Evolutionary conservation across 768 basidiomycete genomes (phyloP).

Genomic region (Leccinum longicurvipes): DNA sequence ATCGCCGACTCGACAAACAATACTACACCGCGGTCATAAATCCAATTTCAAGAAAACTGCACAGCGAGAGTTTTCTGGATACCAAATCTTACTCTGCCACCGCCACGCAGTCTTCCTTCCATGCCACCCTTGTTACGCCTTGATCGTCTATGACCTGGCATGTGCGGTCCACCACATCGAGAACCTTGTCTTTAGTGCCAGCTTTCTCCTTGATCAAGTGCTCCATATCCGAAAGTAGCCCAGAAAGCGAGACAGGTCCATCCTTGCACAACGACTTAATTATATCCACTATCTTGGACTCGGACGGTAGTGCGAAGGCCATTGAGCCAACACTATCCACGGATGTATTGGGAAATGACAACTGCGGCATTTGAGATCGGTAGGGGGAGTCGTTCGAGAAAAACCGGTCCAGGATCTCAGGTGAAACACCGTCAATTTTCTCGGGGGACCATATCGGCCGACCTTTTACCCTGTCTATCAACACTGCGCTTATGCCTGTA

Average conservation of each 20-base stretch:
- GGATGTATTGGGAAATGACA: conserved; percentile 40
- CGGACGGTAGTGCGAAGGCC: conserved; percentile 67
- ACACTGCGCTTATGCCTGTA: conserved; percentile 72
- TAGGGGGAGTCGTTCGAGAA: conserved; percentile 57
- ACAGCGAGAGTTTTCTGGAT: background rate
- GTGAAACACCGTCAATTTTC: conserved; percentile 55
- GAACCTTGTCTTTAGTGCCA: conserved; percentile 72
- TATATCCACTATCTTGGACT: conserved; percentile 63
- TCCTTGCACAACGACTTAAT: conserved; percentile 39
- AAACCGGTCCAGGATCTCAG: conserved; percentile 59
- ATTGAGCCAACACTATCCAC: conserved; percentile 28
- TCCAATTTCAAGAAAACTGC: background rate
- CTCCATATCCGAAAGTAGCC: conserved; percentile 23
- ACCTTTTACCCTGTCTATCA: conserved; percentile 48
- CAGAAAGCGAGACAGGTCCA: conserved; percentile 40
- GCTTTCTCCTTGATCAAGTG: conserved; percentile 34
- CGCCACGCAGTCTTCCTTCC: conserved; percentile 14
- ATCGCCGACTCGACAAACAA: conserved; percentile 3
- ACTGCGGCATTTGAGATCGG: conserved; percentile 41
- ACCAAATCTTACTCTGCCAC: conserved; percentile 16
- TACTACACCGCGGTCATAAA: background rate
- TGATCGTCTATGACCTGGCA: conserved; percentile 60
- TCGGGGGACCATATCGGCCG: conserved; percentile 73
- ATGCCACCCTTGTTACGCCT: conserved; percentile 22
- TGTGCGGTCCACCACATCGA: conserved; percentile 69